Evolutionary conservation across 805 yeast genomes (phyloP).

Genomic region (Ogataea pilisensis): DNA sequence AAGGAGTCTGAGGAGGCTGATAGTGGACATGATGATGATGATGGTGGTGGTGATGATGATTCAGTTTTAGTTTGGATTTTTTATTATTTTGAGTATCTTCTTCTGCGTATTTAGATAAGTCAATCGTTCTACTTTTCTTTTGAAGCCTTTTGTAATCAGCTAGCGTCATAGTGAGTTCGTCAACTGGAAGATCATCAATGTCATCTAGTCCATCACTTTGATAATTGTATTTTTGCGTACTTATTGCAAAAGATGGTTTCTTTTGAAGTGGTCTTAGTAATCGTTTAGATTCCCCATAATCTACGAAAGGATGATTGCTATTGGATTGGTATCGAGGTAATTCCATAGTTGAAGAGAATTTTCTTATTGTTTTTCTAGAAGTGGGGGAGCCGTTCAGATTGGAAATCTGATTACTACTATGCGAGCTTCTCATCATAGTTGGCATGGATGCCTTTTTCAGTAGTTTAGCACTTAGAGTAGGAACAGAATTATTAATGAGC

Average conservation of each 20-base stretch:
- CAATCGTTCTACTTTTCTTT: constrained; percentile 23
- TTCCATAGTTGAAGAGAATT: constrained; percentile 28
- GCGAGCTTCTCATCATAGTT: constrained; percentile 11
- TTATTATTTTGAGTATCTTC: constrained; percentile 6
- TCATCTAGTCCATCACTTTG: constrained; percentile 22
- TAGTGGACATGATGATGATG: constrained; percentile 6
- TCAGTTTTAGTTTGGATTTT: background rate
- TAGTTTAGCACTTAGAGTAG: constrained; percentile 5
- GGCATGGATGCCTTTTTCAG: constrained; percentile 26
- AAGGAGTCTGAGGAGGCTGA: constrained; percentile 2
- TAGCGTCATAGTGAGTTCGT: constrained; percentile 27
- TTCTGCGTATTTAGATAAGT: constrained; percentile 27
- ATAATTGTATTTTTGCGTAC: background rate
- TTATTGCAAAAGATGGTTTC: background rate
- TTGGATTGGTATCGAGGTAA: constrained; percentile 15
- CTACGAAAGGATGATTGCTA: constrained; percentile 3
- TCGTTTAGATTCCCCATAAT: background rate
- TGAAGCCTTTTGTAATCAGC: constrained; percentile 22
- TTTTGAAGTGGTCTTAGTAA: background rate
- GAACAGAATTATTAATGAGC: constrained; percentile 6
- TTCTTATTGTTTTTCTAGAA: constrained; percentile 19
- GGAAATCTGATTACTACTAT: constrained; percentile 3
- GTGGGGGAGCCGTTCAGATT: constrained; percentile 13
- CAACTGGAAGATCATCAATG: constrained; percentile 22
- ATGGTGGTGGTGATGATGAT: constrained; percentile 7